Evolutionary conservation across 2,329 filamentous ascomycete genomes (phyloP), one percentile per base, ranked within the genome.

Genomic region (Celoporthe dispersa): DNA sequence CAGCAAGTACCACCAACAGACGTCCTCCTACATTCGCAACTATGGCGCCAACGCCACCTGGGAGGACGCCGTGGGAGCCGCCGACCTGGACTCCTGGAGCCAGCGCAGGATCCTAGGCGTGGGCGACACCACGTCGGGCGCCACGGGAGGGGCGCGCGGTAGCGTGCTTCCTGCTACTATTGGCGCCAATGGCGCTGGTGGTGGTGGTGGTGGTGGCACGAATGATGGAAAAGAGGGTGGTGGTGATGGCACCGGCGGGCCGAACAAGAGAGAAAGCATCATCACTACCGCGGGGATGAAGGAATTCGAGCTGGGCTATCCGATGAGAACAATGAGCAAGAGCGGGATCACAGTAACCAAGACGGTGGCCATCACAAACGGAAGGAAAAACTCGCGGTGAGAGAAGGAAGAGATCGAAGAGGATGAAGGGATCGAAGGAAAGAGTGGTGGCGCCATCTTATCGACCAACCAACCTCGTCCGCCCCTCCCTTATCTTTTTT

Each of bases 331-430:
- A 6, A 35, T 71, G 41, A 65, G 62, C 57, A 71, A 71, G 55
- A 55, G 61, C 8, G 70, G 70, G 28, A 71, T 71, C 41, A 71
- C 70, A 9, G 70, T 71, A 14, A 71, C 70, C n/a, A 71, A 68
- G 64, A 71, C 70, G 41, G 65, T 71, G 12, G 70, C 70, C 41
- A 62, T 71, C 8, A 70, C 62, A 22, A 67, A 67, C 9, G 66
- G 55, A 31, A 35, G 41, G 51, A 57, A 41, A 25, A 11, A 33
- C 22, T 35, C 35, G 37, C 28, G 25, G 62, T 51, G 62, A 48
- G 28, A 3, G 44, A 48, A 19, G 44, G 39, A 41, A 41, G 39
- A 5, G 39, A 16, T 41, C 39, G 14, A 41, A 41, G 39, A 41
- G 12, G 14, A 14, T 16, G 3, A 12, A 12, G 14, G 12, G 39